These are phyloP conservation scores for Erythrobasidium hasegawianum DNA, from an alignment of 1,284 basidiomycete species.

Conservation along the genomic window DNA sequence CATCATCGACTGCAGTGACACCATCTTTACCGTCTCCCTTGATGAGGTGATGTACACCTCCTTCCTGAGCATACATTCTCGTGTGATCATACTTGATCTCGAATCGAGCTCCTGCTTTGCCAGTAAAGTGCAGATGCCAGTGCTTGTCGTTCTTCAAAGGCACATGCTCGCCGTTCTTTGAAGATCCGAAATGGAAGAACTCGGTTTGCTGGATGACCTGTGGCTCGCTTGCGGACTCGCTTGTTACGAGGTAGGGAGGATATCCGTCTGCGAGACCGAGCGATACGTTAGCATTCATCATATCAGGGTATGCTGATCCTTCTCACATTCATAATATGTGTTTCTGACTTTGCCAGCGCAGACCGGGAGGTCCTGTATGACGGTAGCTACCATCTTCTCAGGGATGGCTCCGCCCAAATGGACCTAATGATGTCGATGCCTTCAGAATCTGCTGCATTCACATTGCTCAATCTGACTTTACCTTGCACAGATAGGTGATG, in stretches of 20 bases:
- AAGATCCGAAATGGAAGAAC: slow-evolving; percentile 19
- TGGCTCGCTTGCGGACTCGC: neutral
- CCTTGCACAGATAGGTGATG: slow-evolving; percentile 27
- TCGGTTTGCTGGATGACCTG: slow-evolving; percentile 13
- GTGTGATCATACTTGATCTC: slow-evolving; percentile 21
- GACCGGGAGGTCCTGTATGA: slow-evolving; percentile 22
- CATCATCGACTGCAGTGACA: slow-evolving; percentile 24
- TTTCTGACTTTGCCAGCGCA: slow-evolving; percentile 32
- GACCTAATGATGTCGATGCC: slow-evolving; percentile 4
- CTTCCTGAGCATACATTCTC: slow-evolving; percentile 23
- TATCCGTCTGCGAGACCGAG: slow-evolving; percentile 4
- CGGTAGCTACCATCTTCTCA: slow-evolving; percentile 23
- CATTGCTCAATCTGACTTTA: neutral
- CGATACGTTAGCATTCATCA: no score
- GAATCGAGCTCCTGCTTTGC: slow-evolving; percentile 13
- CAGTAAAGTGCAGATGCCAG: slow-evolving; percentile 27
- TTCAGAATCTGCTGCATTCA: neutral
- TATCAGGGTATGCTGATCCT: no score
- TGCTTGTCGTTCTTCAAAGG: slow-evolving; percentile 31
- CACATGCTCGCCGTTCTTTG: slow-evolving; percentile 23
- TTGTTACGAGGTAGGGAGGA: slow-evolving; percentile 24
- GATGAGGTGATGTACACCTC: slow-evolving; percentile 25
- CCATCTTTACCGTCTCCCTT: slow-evolving; percentile 29
- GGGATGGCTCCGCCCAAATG: slow-evolving; percentile 25
- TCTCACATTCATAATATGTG: slow-evolving; percentile 25